phyloP scores from a whole-genome alignment of 2,329 filamentous ascomycete genomes.

The Cercospora berteroae region DNA sequence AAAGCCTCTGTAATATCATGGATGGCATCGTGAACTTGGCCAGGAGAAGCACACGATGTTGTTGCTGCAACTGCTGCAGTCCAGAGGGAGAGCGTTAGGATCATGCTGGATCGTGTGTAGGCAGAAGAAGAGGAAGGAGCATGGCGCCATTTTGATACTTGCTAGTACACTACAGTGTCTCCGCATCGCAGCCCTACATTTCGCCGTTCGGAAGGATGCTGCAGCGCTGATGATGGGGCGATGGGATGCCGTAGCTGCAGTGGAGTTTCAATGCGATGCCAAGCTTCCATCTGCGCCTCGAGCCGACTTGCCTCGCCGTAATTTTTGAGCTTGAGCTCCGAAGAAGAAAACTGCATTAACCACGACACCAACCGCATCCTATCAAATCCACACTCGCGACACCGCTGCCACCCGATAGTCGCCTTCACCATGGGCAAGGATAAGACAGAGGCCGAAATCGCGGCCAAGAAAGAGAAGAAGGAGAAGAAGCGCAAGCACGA shows the following conservation, averaged over 20 bases:
- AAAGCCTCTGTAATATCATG: constrained; percentile 5
- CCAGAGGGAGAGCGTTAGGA: background rate
- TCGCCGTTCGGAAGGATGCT: background rate
- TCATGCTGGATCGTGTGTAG: background rate
- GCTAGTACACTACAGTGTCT: background rate
- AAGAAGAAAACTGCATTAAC: background rate
- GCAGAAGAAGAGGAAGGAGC: background rate
- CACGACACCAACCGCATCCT: background rate
- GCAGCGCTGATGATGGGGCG: background rate
- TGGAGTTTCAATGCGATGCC: background rate
- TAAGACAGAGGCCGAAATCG: constrained; percentile 40
- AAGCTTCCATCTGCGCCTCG: background rate
- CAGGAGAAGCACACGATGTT: background rate
- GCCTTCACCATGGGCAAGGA: constrained; percentile 38
- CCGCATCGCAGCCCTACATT: background rate
- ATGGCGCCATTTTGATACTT: background rate
- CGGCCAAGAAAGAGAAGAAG: constrained; percentile 38
- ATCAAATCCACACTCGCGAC: background rate
- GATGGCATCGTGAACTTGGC: background rate
- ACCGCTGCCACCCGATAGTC: background rate
- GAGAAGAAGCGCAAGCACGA: constrained; percentile 40
- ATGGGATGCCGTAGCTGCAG: background rate
- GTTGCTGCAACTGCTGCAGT: background rate
- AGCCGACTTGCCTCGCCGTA: constrained; percentile 1
- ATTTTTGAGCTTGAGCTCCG: constrained; percentile 5